phyloP scores from a whole-genome alignment of 75 land plant genomes.

The Isoetes taiwanensis region DNA sequence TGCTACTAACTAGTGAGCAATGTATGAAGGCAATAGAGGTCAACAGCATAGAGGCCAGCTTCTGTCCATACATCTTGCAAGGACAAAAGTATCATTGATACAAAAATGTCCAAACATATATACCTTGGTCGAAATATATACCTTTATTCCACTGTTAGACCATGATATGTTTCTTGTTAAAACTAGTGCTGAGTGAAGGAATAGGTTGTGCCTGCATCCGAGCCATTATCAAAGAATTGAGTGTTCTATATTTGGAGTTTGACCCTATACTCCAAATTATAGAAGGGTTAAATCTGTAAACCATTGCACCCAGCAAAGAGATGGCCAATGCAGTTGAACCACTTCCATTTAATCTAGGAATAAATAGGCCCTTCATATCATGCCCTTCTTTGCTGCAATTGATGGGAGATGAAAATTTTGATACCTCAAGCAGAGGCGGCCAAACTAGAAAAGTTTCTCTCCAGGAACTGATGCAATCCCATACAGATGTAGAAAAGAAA shows the following conservation, averaged over 20 bases:
- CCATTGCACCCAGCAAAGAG: constrained; percentile 94
- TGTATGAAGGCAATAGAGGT: too few relatives aligned
- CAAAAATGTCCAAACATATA: background rate
- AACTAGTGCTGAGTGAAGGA: constrained; percentile 87
- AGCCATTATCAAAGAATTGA: background rate
- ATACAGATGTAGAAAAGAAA: too few relatives aligned
- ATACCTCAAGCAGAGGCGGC: too few relatives aligned
- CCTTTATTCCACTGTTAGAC: constrained; percentile 52
- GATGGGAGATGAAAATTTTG: too few relatives aligned
- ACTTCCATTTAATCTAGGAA: constrained; percentile 53
- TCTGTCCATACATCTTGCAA: too few relatives aligned
- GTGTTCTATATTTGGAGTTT: background rate
- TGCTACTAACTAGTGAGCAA: too few relatives aligned
- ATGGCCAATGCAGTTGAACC: constrained; percentile 78
- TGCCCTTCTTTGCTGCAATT: too few relatives aligned
- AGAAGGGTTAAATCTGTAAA: constrained; percentile 26
- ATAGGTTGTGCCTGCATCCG: constrained; percentile 62
- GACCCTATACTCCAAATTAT: background rate
- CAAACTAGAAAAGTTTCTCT: too few relatives aligned
- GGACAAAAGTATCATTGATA: background rate
- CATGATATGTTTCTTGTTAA: constrained; percentile 72
- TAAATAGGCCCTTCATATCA: constrained; percentile 58
- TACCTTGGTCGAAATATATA: constrained; percentile 5
- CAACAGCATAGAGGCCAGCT: too few relatives aligned
- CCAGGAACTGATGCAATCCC: too few relatives aligned